Base-by-base conservation (phyloP, 1,139 yeast species). In the Suhomyces atakaporum region DNA sequence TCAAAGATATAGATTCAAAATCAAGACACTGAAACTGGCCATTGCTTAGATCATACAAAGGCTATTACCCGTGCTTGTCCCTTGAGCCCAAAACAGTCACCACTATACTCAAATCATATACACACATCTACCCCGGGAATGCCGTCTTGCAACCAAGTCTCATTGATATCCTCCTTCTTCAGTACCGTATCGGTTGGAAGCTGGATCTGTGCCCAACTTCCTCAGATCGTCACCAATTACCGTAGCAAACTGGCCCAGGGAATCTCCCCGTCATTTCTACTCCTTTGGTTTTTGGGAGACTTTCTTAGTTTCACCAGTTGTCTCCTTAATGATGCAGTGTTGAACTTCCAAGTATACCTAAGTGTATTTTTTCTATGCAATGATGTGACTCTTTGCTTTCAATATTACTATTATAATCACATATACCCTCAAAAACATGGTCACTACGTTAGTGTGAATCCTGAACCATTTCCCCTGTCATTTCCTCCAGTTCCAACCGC, bases 181-280 rank as follows among this genome's bases (percentile, higher is more conserved):
- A 62, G 67, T 56, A 45, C 60, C 3, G 20, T 67, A 7, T 69
- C 75, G 5, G 47, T 68, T 26, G 36, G 43, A 4, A 64, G 86
- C 36, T 89, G 97, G 86, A 69, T 89, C 29, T 81, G 89, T 50
- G 96, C 97, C 1, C 94, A 87, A 56, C 62, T 87, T 16, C 97
- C 97, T 0, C 98, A 90, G 56, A 81, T 88, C 13, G 62, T 80
- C 41, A 79, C 82, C 51, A 90, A 90, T 52, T 86, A 84, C 58
- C 68, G 68, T 22, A 78, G 74, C 54, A 82, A 86, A 53, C 83
- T 95, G 1, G 95, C 94, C 1, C 95, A 83, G 25, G 97, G 97
- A 1, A 70, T 92, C 20, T 84, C 96, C 6, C 77, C 84, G n/a
- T 72, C 74, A 7, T 88, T 90, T 50, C 69, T 92, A 5, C 45